A percentile compares a stretch with the other conserved stretches of the same genome.
phyloP scores from a whole-genome alignment of 2,329 filamentous ascomycete genomes.

The Cladorrhinum sp. region DNA sequence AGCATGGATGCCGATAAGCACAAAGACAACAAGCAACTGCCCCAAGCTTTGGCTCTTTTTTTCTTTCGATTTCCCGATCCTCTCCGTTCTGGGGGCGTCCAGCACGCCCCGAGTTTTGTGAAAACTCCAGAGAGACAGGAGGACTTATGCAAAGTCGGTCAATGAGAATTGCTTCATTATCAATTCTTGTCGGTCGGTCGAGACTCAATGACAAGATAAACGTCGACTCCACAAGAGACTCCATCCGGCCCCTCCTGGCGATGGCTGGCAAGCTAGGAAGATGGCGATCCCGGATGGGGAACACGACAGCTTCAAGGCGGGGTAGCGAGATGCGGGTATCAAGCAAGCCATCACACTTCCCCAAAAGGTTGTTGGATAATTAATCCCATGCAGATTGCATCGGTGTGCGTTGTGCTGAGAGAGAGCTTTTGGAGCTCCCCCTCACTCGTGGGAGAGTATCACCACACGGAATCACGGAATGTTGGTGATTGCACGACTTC shows the following conservation, averaged over 20 bases:
- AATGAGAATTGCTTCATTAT: not conserved
- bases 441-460: not conserved
- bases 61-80: no score
- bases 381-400: not conserved
- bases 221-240: not conserved
- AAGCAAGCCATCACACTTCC: constrained; percentile 8
- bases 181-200: not conserved
- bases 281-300: constrained; percentile 12
- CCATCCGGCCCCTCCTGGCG: constrained; percentile 4
- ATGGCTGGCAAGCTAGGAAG: constrained; percentile 3
- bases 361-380: not conserved
- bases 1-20: constrained; percentile 1
- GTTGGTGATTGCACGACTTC: not conserved
- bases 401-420: not conserved
- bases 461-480: not conserved
- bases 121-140: not conserved
- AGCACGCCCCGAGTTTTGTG: not conserved
- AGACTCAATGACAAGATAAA: not conserved
- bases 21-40: not conserved
- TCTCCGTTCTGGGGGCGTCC: not conserved
- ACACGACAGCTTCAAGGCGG: constrained; percentile 18
- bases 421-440: not conserved
- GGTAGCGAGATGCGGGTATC: constrained; percentile 12
- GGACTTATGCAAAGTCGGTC: not conserved
- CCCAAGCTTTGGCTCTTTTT: not conserved